These are phyloP conservation scores for Flaveria floridana DNA, from an alignment of 140 eudicot species.

Conservation along the genomic window DNA sequence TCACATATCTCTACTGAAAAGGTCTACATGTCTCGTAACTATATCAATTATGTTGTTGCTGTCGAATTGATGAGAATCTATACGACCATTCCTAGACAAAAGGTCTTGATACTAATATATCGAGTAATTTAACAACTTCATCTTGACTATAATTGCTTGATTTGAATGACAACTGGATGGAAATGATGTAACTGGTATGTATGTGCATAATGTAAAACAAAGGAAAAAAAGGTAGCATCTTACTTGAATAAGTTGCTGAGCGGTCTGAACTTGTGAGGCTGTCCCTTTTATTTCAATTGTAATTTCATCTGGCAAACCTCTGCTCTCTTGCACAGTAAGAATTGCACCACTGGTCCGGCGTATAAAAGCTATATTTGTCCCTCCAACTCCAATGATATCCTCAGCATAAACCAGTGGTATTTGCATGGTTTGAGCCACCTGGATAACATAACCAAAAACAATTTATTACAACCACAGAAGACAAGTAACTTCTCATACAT, in stretches of 20 bases:
- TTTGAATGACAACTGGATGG: not conserved
- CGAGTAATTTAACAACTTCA: too few species aligned
- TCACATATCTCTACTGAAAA: not conserved
- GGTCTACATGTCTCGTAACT: not conserved
- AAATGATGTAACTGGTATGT: not conserved
- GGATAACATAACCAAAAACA: not conserved
- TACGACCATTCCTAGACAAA: too few species aligned
- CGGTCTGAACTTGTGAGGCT: slow-evolving; percentile 64
- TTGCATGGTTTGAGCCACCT: slow-evolving; percentile 76
- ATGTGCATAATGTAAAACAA: not conserved
- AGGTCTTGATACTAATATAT: too few species aligned
- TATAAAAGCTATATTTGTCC: slow-evolving; percentile 61
- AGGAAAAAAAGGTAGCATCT: not conserved
- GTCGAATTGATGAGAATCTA: not conserved
- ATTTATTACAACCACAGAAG: not conserved
- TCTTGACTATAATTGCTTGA: not conserved
- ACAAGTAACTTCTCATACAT: not conserved
- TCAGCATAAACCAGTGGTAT: slow-evolving; percentile 66
- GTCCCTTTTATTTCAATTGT: slow-evolving; percentile 72
- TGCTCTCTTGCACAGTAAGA: slow-evolving; percentile 64
- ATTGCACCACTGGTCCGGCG: slow-evolving; percentile 78
- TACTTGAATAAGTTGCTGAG: slow-evolving; percentile 79
- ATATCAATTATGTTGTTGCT: not conserved
- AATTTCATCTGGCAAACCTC: slow-evolving; percentile 65
- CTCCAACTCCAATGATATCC: slow-evolving; percentile 70